Conservation (phyloP, 2,329 filamentous ascomycete genomes). For the Aspergillus texensis region DNA sequence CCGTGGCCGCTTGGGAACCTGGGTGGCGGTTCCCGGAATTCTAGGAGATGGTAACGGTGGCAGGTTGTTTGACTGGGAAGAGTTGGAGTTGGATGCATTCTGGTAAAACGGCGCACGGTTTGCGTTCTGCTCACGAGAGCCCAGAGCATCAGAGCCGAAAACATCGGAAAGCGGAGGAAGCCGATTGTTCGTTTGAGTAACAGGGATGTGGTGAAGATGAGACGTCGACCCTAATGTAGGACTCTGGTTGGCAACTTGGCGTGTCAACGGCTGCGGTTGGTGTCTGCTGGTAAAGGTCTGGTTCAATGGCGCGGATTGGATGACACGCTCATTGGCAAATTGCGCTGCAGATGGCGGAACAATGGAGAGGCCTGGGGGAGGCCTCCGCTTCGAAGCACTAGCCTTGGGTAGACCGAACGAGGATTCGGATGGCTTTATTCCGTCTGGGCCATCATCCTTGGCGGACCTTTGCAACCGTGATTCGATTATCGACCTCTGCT, state of each 20-base stretch:
- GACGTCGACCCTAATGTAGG: conserved; percentile 81
- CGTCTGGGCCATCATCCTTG: conserved; percentile 70
- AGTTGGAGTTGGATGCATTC: conserved; percentile 66
- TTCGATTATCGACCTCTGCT: conserved; percentile 94
- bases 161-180: conserved; percentile 94
- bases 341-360: conserved; percentile 90
- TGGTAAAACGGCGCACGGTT: conserved; percentile 45
- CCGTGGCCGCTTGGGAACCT: conserved; percentile 65
- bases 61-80: conserved; percentile 63
- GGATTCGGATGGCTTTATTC: conserved; percentile 57
- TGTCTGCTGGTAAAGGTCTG: conserved; percentile 94
- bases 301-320: conserved; percentile 92
- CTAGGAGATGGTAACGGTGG: conserved; percentile 77
- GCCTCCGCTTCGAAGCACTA: conserved; percentile 55
- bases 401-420: conserved; percentile 40
- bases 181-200: conserved; percentile 85
- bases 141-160: conserved; percentile 76
- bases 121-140: conserved; percentile 41
- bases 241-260: conserved; percentile 78
- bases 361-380: conserved; percentile 87
- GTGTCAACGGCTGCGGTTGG: conserved; percentile 72
- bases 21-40: conserved; percentile 59
- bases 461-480: conserved; percentile 84
- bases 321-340: conserved; percentile 91
- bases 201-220: conserved; percentile 88